Base-by-base conservation (phyloP, 2,329 filamentous ascomycete genomes). In the Fusarium sp. region DNA sequence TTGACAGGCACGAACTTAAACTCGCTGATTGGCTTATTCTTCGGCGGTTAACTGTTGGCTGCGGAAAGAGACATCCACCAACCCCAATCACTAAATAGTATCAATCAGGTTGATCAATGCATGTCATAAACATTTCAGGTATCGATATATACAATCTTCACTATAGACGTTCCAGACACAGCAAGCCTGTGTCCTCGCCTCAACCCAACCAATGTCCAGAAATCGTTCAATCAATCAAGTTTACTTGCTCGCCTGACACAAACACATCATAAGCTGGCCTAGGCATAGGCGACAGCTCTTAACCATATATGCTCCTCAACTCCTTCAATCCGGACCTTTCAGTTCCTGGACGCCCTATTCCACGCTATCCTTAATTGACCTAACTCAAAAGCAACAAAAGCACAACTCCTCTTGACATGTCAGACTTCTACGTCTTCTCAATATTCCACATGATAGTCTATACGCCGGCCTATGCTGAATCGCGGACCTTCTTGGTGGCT, bases 401-500 rank as follows among this genome's bases (percentile, higher is more conserved):
- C 43, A 45, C 41, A 42, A 65, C 61, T 58, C 61, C 61, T 31
- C 45, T 52, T 39, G 55, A 60, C 28, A 12, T 37, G 31, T 42
- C 3, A n/a, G 11, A 14, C 34, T 30, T 30, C 42, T 25, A 31
- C 41, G 44, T 26, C 50, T 43, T 41, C 49, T 37, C 61, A 31
- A 34, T 31, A 39, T 44, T 49, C 19, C 14, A 25, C 30, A 39
- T 52, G 52, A 65, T 28, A 58, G 28, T 30, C 34, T 57, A 42
- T 26, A 62, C 26, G 13, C 51, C 41, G 31, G 48, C 49, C 61
- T 76, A 71, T 57, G 74, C 78, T 50, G 72, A 79, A 54, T 82
- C 79, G 34, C 74, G 83, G 65, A 87, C 81, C 79, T 89, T 91
- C 71, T 89, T 90, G 54, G 89, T 90, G 65, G 89, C 89, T 83